These are phyloP conservation scores for Pythium chondricola DNA, from an alignment of 352 stramenopile species.

Conservation along the genomic window DNA sequence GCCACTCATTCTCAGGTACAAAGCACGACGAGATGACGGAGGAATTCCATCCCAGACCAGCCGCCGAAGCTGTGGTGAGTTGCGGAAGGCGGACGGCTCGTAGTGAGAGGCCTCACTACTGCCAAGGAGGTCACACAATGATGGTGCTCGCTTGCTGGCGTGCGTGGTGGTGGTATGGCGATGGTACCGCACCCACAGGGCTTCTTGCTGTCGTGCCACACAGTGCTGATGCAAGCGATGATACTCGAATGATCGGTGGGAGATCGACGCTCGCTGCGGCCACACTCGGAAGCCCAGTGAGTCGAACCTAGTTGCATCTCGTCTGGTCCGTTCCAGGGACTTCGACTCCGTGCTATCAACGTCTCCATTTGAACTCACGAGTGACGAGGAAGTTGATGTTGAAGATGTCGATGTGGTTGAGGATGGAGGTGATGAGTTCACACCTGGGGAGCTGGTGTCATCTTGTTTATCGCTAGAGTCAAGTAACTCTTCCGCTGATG, in stretches of 20 bases:
- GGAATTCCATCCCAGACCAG: slow-evolving; percentile 54
- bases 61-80: slow-evolving; percentile 13
- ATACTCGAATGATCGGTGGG: slow-evolving; percentile 30
- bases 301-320: slow-evolving; percentile 22
- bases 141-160: background rate
- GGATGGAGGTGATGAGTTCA: too few relatives aligned
- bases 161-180: background rate
- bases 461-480: too few relatives aligned
- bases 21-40: slow-evolving; percentile 22
- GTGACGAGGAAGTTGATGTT: too few relatives aligned
- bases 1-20: slow-evolving; percentile 49
- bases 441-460: too few relatives aligned
- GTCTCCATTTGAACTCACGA: too few relatives aligned
- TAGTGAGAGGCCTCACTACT: background rate
- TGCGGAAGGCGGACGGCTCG: slow-evolving; percentile 2
- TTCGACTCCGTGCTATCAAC: too few relatives aligned
- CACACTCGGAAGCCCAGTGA: slow-evolving; percentile 42
- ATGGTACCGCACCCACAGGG: slow-evolving; percentile 25
- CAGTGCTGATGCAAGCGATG: slow-evolving; percentile 38
- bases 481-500: slow-evolving; percentile 38
- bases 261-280: background rate
- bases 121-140: too few relatives aligned
- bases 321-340: background rate
- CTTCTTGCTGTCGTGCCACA: slow-evolving; percentile 33
- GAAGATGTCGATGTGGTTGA: too few relatives aligned